Evolutionary conservation across 176 grass and related monocot species (phyloP), one percentile per base, ranked within the genome.

Genomic region (Tillandsia leiboldiana): DNA sequence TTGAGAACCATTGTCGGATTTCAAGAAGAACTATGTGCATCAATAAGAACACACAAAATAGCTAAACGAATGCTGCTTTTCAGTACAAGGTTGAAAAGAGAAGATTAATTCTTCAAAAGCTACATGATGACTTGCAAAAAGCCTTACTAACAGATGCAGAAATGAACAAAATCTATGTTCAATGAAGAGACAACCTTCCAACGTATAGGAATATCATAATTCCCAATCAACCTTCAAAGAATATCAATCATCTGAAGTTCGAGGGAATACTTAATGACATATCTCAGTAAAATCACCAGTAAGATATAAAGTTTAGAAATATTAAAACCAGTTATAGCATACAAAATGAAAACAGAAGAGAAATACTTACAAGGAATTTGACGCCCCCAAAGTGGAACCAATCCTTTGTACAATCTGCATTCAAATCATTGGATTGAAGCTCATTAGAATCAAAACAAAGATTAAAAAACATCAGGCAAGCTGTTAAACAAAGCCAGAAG

Each of bases 301-400:
- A 9, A 8, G 15, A 61, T 2, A 61, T 1, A 61, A 20, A n/a
- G 22, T 18, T 9, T 0, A 61, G n/a, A 61, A 18, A 9, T 18
- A 20, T 59, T 58, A 20, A 1, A 59, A 9, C 4, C 53, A 61
- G 4, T 13, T 11, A 58, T 11, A 58, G 9, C 12, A 13, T 66
- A 23, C 6, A 66, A 13, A 49, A 56, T 48, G 47, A 11, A 67
- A 66, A 12, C 29, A 54, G 69, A 17, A 72, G 23, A 29, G 28
- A 72, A 42, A 63, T 58, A 69, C 83, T 91, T 82, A 91, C 92
- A 96, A 49, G 92, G 88, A 75, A 96, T 91, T 70, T 91, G 88
- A 64, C 85, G 85, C 6, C 92, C 92, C 92, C 88, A 96, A 5
- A 96, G 88, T 9, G 85, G 88, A 82, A 96, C 92, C 50, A 91